Conservation (phyloP, 257 asterid species). For the Asclepias syriaca region DNA sequence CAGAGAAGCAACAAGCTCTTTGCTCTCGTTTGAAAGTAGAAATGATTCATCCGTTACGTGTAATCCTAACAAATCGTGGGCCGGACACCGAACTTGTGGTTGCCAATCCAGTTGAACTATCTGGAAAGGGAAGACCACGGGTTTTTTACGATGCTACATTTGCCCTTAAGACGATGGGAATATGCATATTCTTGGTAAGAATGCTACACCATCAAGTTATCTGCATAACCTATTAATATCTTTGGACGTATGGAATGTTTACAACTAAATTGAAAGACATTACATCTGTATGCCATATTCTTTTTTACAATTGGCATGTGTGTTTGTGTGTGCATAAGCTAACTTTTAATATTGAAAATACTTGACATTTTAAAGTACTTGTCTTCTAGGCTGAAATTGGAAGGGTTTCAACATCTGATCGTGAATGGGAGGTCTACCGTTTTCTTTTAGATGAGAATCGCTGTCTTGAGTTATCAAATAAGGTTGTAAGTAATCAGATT, state of each 20-base stretch:
- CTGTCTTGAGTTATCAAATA: constrained; percentile 36
- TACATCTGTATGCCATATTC: background rate
- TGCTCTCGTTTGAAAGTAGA: constrained; percentile 61
- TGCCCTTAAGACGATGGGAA: constrained; percentile 60
- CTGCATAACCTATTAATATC: background rate
- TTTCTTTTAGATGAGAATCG: constrained; percentile 77
- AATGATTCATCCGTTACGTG: constrained; percentile 83
- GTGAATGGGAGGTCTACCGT: constrained; percentile 81
- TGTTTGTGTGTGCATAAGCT: background rate
- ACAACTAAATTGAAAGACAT: background rate
- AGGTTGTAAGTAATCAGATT: constrained; percentile 48
- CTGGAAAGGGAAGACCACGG: constrained; percentile 82
- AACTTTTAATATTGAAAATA: background rate
- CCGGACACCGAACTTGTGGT: constrained; percentile 83
- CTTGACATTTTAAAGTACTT: background rate
- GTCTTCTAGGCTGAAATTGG: constrained; percentile 73
- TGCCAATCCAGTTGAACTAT: constrained; percentile 82
- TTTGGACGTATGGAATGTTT: background rate
- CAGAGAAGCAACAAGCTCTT: constrained; percentile 61
- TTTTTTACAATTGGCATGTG: background rate
- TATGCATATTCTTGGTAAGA: constrained; percentile 74
- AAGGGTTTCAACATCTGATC: constrained; percentile 54
- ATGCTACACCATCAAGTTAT: background rate
- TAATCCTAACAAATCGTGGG: constrained; percentile 60
- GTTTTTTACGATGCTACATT: constrained; percentile 76